phyloP scores from a whole-genome alignment of 2,329 filamentous ascomycete species.

The Davidsoniella neocaledoniae region DNA sequence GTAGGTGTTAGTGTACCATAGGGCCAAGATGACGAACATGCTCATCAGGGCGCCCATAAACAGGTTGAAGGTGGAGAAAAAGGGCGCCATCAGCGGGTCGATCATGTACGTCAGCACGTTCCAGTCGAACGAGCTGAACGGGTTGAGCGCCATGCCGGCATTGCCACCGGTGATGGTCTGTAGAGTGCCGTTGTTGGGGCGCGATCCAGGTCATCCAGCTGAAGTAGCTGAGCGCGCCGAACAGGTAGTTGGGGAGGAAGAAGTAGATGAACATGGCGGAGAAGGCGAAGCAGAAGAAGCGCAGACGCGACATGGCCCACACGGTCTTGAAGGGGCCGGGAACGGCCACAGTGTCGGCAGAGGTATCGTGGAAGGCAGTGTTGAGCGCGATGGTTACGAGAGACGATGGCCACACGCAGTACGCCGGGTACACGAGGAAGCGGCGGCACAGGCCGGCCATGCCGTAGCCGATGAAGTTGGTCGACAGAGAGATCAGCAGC shows the following conservation, averaged over 20 bases:
- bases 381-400: constrained; percentile 34
- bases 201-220: constrained; percentile 38
- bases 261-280: constrained; percentile 34
- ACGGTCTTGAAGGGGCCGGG: constrained; percentile 22
- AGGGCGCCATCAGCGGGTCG: constrained; percentile 30
- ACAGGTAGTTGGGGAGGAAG: constrained; percentile 36
- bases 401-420: constrained; percentile 36
- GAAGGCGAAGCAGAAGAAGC: constrained; percentile 29
- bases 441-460: constrained; percentile 32
- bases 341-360: constrained; percentile 16
- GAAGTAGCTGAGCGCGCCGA: constrained; percentile 29
- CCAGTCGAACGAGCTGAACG: constrained; percentile 28
- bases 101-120: constrained; percentile 20
- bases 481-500: constrained; percentile 31
- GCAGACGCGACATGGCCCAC: constrained; percentile 27
- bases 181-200: constrained; percentile 23
- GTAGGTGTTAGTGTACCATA: constrained; percentile 44
- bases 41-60: constrained; percentile 39
- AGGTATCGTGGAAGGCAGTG: constrained; percentile 28
- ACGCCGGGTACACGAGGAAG: constrained; percentile 35
- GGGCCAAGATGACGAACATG: constrained; percentile 34
- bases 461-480: constrained; percentile 39
- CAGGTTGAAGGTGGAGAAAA: constrained; percentile 45
- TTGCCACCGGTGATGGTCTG: constrained; percentile 22
- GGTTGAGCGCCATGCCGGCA: constrained; percentile 24